A percentile compares a stretch with the other conserved stretches of the same genome.
phyloP scores from a whole-genome alignment of 768 basidiomycete genomes.

The Termitomyces bulborhizus region DNA sequence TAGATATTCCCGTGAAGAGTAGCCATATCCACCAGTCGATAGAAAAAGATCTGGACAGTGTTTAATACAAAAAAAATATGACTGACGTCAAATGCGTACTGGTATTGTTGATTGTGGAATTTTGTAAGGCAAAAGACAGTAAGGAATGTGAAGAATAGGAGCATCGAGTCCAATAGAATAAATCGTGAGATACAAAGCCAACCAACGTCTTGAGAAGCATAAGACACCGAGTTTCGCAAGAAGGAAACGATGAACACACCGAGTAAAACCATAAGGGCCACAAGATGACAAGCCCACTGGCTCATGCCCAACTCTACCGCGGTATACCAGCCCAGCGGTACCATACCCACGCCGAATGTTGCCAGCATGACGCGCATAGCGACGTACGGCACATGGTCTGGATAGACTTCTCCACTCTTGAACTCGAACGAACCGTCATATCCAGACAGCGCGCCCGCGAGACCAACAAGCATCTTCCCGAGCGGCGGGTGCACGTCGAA shows the following conservation, averaged over 20 bases:
- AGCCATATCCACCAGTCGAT: constrained; percentile 99
- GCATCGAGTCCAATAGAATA: constrained; percentile 96
- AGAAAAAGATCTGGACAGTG: constrained; percentile 68
- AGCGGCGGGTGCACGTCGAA: constrained; percentile 99
- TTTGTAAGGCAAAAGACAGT: constrained; percentile 93
- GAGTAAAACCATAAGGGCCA: constrained; percentile 88
- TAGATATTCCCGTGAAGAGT: constrained; percentile 85
- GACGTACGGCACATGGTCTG: constrained; percentile 80
- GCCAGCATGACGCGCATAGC: constrained; percentile 96
- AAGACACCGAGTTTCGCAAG: background rate
- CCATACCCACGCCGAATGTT: constrained; percentile 90
- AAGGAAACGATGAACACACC: constrained; percentile 43
- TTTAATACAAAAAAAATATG: constrained; percentile 5
- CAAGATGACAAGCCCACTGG: constrained; percentile 82
- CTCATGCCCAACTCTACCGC: constrained; percentile 92
- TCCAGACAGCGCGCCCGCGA: constrained; percentile 85
- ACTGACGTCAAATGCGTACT: constrained; percentile 43
- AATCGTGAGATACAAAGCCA: constrained; percentile 98
- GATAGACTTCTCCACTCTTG: constrained; percentile 85
- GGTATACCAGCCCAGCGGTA: constrained; percentile 96
- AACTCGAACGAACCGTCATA: constrained; percentile 93
- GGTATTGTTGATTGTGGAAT: constrained; percentile 95
- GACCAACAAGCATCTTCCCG: constrained; percentile 97
- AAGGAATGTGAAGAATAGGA: constrained; percentile 98
- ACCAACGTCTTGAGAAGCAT: constrained; percentile 66